Base-by-base conservation (phyloP, 768 basidiomycete species). In the Rhodotorula diobovata region DNA sequence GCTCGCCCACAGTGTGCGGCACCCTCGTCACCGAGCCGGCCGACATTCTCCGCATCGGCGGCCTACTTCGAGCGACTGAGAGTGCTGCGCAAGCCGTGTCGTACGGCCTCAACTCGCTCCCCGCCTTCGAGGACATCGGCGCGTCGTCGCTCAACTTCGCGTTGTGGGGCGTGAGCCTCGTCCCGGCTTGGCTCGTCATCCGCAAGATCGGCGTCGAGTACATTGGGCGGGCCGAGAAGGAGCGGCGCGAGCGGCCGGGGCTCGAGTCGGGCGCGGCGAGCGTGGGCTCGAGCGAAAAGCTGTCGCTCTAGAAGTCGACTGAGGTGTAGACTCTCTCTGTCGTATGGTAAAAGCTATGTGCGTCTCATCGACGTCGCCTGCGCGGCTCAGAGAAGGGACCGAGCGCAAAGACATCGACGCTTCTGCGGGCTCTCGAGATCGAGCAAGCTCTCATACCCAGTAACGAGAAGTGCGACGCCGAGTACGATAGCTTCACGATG, bases 141-240 rank as follows among this genome's bases (percentile, higher is more conserved):
- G 70, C 63, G 6, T 53, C 69, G 25, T 62, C 67, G 8, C 64
- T 76, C 53, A 73, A 74, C 56, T 43, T 72, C 12, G 72, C 43
- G 1, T 60, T 74, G 30, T 76, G 66, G 60, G 62, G 30, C 18
- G 32, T 72, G 57, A 51, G 67, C 18, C 63, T 71, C 59, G 11
- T 61, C 11, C 67, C 68, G 43, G 67, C 70, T 0, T 76, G 76
- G 76, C 63, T 67, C 35, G 62, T 68, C 53, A 54, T 76, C 43
- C 50, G 63, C 32, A 50, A 65, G 66, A 68, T 76, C 37, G 76
- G 76, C 15, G 56, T 58, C n/a, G 41, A 45, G 25, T 66, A 58
- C 70, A 61, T 54, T 14, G 64, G 70, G 43, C n/a, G 60, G 4
- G 39, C 23, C 12, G 60, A 61, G 54, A 35, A 43, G n/a, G 55